These are phyloP conservation scores for Dipteronia sinensis DNA, from an alignment of 345 rosid genomes.

Conservation along the genomic window DNA sequence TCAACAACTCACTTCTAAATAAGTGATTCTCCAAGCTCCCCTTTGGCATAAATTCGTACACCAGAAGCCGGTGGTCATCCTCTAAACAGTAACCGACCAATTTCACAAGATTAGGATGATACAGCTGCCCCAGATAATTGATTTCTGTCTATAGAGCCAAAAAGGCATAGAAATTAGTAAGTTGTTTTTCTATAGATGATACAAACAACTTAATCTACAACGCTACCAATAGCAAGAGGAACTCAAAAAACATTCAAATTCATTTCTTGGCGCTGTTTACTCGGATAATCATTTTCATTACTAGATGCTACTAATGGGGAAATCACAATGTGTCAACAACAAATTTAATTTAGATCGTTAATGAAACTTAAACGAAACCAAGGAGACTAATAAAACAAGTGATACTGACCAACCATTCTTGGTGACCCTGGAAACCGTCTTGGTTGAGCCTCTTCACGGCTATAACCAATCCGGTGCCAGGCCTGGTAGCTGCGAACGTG, in stretches of 20 bases:
- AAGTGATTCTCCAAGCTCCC: constrained; percentile 96
- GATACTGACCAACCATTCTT: constrained; percentile 90
- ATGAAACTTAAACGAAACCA: not conserved
- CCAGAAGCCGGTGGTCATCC: constrained; percentile 90
- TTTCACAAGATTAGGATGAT: constrained; percentile 84
- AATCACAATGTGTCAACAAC: not conserved
- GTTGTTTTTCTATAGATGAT: constrained; percentile 2
- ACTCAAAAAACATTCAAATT: not conserved
- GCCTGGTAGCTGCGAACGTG: constrained; percentile 63
- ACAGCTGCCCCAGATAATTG: constrained; percentile 78
- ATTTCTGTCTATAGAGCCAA: constrained; percentile 69
- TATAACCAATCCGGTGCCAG: constrained; percentile 79
- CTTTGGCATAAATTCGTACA: constrained; percentile 89
- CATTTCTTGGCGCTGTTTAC: not conserved
- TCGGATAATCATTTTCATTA: not conserved
- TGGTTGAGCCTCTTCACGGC: constrained; percentile 94
- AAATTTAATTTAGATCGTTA: not conserved
- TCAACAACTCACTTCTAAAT: constrained; percentile 63
- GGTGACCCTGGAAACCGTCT: constrained; percentile 89
- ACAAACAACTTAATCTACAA: not conserved
- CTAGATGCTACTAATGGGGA: not conserved
- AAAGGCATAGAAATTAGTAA: constrained; percentile 16
- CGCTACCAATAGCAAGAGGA: not conserved
- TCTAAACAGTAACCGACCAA: constrained; percentile 90
- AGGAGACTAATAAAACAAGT: not conserved